These are phyloP conservation scores for Magnaporthiopsis incrustans DNA, from an alignment of 2,329 filamentous ascomycete species.

Conservation along the genomic window DNA sequence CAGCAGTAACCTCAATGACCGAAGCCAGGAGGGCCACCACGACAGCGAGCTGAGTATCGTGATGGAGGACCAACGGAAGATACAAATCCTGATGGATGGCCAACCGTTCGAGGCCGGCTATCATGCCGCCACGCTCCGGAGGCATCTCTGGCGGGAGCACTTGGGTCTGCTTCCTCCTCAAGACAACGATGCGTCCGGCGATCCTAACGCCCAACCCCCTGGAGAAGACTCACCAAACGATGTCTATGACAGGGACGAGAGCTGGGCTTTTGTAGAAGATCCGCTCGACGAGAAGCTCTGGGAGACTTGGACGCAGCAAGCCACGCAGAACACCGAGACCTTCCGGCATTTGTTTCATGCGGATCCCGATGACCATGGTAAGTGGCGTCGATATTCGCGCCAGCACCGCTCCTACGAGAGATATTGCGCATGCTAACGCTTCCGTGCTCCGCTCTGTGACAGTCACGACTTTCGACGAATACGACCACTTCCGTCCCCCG, in stretches of 20 bases:
- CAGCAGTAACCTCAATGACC: conserved; percentile 86
- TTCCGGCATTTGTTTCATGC: conserved; percentile 79
- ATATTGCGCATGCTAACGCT: conserved; percentile 9
- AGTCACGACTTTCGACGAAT: conserved; percentile 86
- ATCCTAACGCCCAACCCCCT: conserved; percentile 71
- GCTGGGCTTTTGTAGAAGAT: conserved; percentile 60
- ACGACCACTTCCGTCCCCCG: conserved; percentile 67
- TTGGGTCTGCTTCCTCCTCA: conserved; percentile 76
- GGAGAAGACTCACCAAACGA: conserved; percentile 59
- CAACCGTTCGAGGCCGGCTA: conserved; percentile 63
- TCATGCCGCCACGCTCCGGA: conserved; percentile 73
- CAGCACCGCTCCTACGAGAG: background rate
- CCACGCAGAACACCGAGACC: conserved; percentile 62
- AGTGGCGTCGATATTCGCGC: conserved; percentile 16
- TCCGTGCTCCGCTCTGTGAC: conserved; percentile 7
- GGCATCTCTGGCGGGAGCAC: conserved; percentile 86
- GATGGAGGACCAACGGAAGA: conserved; percentile 69
- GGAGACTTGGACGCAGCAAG: conserved; percentile 60
- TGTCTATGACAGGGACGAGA: conserved; percentile 49
- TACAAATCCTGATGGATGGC: conserved; percentile 72
- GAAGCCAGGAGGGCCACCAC: conserved; percentile 77
- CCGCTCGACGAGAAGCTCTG: conserved; percentile 60
- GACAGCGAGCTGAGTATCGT: conserved; percentile 88
- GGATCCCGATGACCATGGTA: conserved; percentile 80
- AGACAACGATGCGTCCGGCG: conserved; percentile 54